A percentile compares a stretch with the other conserved stretches of the same genome.
These are phyloP conservation scores for Cunninghamia lanceolata DNA, from an alignment of 75 land plant genomes.

Conservation along the genomic window DNA sequence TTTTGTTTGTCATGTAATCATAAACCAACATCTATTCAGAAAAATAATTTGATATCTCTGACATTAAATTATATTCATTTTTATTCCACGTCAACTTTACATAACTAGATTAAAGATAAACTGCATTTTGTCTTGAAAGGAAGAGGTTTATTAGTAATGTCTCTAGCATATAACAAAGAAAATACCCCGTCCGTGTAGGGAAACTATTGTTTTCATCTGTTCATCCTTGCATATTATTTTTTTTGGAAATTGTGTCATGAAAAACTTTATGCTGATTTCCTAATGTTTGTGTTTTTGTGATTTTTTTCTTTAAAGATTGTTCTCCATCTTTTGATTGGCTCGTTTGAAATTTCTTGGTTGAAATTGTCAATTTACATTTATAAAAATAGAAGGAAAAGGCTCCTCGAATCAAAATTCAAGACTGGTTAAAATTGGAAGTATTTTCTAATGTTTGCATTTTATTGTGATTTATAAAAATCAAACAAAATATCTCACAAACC, in stretches of 20 bases:
- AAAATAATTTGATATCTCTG: not conserved
- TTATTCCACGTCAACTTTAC: not conserved
- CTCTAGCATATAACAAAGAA: not conserved
- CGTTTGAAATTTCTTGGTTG: too few relatives aligned
- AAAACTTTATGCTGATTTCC: too few relatives aligned
- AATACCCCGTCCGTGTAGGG: not conserved
- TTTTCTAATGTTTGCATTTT: not conserved
- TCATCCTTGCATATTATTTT: too few relatives aligned
- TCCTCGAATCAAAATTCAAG: not conserved
- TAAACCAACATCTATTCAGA: conserved; percentile 46
- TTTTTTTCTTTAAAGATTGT: too few relatives aligned
- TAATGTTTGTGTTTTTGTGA: too few relatives aligned
- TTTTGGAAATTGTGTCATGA: too few relatives aligned
- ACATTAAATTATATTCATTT: not conserved
- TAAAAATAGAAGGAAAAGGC: too few relatives aligned
- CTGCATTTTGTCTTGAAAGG: not conserved
- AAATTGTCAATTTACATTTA: too few relatives aligned
- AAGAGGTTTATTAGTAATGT: not conserved
- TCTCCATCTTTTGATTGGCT: too few relatives aligned
- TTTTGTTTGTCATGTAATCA: conserved; percentile 51
- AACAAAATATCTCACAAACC: too few relatives aligned
- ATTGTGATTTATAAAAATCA: not conserved
- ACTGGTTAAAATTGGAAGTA: not conserved
- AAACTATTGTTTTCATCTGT: too few relatives aligned
- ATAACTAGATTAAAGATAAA: not conserved